Base-by-base conservation (phyloP, 2,329 filamentous ascomycete species). In the Pseudopithomyces maydicus region DNA sequence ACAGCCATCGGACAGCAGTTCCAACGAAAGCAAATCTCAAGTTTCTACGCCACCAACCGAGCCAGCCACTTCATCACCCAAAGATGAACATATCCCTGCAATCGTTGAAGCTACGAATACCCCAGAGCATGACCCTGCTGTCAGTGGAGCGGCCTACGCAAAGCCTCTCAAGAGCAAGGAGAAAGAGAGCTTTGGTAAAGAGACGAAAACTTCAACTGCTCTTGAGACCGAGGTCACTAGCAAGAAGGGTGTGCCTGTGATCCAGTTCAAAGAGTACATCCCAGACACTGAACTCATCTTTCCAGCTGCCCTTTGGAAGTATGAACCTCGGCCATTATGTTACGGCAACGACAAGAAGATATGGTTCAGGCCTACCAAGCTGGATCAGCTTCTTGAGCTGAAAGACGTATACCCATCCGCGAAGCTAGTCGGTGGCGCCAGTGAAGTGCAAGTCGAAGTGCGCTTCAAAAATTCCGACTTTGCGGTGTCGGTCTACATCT, bases 381-480 rank as follows among this genome's bases (percentile, higher is more conserved):
- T 98, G 6, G 83, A 90, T 20, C 92, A 98, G 71, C 81, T 98
- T 10, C 81, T 97, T 14, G 88, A 96, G 70, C 92, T 98, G 76
- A 98, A 97, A 80, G 86, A 84, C 65, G 87, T 86, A 0, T 89
- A 91, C 61, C 94, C 94, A 0, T 87, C 88, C n/a, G 92, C 93
- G 6, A 98, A 98, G 77, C 87, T 98, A 56, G 95, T 98, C 51
- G 93, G 92, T 43, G 94, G 94, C 58, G 96, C 92, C 70, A 96
- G 92, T 12, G 94, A 98, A 76, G 97, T 94, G 0, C 94, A 98
- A 76, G 97, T 98, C 54, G 94, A 98, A 75, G 90, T 96, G 76
- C 96, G 96, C 74, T 98, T 98, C 84, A 98, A 98, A 79, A 91
- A 90, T 2, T 85, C 96, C 76, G 86, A 92, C 65, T 98, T 97